phyloP scores from a whole-genome alignment of 148 eudicot species.

The Silene uniflora region DNA sequence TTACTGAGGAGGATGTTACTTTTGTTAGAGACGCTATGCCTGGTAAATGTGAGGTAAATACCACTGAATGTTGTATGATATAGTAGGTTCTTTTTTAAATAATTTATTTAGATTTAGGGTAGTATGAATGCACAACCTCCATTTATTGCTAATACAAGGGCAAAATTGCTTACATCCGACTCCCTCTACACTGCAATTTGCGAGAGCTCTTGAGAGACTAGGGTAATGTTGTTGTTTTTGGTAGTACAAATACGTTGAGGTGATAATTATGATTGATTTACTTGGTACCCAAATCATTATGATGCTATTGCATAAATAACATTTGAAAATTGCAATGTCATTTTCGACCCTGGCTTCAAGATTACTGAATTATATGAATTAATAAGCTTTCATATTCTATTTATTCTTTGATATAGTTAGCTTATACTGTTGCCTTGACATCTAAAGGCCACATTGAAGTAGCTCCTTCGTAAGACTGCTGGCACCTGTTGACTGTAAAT shows the following conservation, averaged over 20 bases:
- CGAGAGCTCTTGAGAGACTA: too few relatives aligned
- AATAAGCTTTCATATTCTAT: neutral
- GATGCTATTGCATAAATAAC: neutral
- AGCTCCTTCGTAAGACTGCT: neutral
- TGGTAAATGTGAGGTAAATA: slow-evolving; percentile 70
- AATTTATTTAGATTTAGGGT: neutral
- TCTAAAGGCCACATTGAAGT: neutral
- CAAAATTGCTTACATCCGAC: too few relatives aligned
- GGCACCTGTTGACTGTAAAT: neutral
- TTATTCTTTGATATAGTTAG: neutral
- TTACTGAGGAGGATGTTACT: slow-evolving; percentile 65
- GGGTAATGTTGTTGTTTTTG: too few relatives aligned
- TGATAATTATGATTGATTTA: slow-evolving; percentile 1
- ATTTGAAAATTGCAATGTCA: neutral
- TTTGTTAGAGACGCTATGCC: slow-evolving; percentile 62
- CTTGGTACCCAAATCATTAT: neutral
- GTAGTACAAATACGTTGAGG: neutral
- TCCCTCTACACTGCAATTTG: too few relatives aligned
- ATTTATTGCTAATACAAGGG: too few relatives aligned
- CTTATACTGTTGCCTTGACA: neutral
- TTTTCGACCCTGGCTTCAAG: neutral
- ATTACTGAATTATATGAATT: neutral
- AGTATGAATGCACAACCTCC: neutral
- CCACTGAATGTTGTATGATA: neutral
- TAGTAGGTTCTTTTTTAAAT: neutral